Conservation (phyloP, 169 alveolate species). For the Miamiensis avidus region DNA sequence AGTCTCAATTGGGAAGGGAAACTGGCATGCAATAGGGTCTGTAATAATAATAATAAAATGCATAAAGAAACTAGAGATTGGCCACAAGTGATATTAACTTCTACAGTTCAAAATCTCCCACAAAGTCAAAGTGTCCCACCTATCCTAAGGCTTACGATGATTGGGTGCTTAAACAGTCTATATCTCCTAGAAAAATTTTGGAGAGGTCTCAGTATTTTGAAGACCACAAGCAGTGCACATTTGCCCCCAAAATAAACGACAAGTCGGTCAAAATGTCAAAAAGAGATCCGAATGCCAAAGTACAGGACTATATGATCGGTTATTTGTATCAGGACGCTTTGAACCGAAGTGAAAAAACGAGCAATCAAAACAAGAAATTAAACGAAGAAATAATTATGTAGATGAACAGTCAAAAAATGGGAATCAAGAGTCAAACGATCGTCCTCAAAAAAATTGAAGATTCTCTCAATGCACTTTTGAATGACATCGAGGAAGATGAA, state of each 20-base stretch:
- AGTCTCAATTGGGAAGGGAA: too few species aligned
- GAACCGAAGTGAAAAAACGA: neutral
- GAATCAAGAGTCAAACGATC: neutral
- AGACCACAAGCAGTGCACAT: neutral
- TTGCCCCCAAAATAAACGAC: neutral
- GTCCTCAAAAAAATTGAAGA: neutral
- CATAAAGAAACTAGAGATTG: too few species aligned
- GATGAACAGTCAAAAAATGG: neutral
- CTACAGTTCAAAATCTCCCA: too few species aligned
- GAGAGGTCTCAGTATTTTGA: neutral
- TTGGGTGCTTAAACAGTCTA: neutral
- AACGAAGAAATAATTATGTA: too few species aligned
- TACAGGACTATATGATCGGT: neutral
- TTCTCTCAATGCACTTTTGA: neutral
- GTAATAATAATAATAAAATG: too few species aligned
- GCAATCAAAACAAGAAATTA: neutral
- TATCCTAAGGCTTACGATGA: too few species aligned
- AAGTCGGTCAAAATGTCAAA: neutral
- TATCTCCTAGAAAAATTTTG: neutral
- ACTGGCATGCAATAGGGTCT: too few species aligned
- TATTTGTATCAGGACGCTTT: neutral
- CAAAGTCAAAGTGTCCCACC: too few species aligned
- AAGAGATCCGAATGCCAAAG: neutral
- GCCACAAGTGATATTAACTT: too few species aligned
- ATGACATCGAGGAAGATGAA: neutral